Percentiles rank a stretch among this genome's conserved stretches.
Conservation (phyloP, 176 grass and related monocot species). For the Coix lacrymajobi region DNA sequence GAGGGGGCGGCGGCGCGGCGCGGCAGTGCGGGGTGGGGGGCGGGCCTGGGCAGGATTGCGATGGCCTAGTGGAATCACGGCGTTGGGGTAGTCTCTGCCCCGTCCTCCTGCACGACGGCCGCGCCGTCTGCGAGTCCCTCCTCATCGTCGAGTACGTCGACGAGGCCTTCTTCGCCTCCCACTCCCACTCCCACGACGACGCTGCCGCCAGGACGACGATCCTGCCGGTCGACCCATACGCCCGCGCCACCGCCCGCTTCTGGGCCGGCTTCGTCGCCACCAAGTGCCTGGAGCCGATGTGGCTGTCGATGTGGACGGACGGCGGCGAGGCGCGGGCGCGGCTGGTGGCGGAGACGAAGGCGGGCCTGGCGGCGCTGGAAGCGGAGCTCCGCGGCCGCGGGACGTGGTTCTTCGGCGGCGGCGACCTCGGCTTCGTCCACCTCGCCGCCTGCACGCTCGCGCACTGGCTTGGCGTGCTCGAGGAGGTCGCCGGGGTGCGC, state of each 20-base stretch:
- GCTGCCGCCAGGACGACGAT: background rate
- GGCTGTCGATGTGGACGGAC: constrained; percentile 24
- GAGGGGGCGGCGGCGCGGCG: too few species aligned
- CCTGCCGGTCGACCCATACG: constrained; percentile 16
- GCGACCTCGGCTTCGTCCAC: constrained; percentile 37
- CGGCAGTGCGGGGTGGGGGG: too few species aligned
- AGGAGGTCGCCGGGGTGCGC: constrained; percentile 43
- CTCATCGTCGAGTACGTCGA: constrained; percentile 53
- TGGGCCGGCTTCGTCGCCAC: constrained; percentile 32
- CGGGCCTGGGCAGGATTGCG: too few species aligned
- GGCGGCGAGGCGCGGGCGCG: constrained; percentile 29
- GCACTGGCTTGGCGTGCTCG: constrained; percentile 33
- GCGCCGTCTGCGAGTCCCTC: constrained; percentile 31
- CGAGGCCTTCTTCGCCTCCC: constrained; percentile 26
- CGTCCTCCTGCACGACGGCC: constrained; percentile 30
- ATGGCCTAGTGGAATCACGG: too few species aligned
- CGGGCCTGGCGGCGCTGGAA: constrained; percentile 22
- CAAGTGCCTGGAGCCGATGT: constrained; percentile 19
- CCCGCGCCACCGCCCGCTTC: constrained; percentile 32
- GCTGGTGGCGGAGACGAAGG: constrained; percentile 25
- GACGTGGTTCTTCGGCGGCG: constrained; percentile 52
- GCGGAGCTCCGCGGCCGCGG: background rate
- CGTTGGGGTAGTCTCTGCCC: too few species aligned
- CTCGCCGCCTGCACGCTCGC: constrained; percentile 32
- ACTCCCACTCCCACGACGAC: too few species aligned